Base-by-base conservation (phyloP, 768 basidiomycete species). In the Cyclocybe cylindracea region DNA sequence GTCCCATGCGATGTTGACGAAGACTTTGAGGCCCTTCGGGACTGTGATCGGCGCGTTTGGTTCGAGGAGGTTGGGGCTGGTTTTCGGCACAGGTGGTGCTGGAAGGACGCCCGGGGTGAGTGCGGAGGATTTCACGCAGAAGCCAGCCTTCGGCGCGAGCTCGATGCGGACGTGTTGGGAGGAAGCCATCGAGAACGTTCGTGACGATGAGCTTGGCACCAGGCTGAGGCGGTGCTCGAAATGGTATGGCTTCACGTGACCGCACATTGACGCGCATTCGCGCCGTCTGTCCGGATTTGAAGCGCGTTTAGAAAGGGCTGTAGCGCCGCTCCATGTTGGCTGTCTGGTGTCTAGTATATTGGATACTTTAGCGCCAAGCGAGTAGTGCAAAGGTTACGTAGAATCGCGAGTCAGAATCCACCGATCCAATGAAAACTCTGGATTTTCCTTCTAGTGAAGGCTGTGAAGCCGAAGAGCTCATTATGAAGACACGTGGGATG, bases 1-100 rank as follows among this genome's bases (percentile, higher is more conserved):
- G 50, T 88, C 87, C 79, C 83, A 91, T 13, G 84, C 81, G 10
- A 92, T 70, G 60, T 92, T 92, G 31, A 90, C 69, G 64, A 92
- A 92, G 33, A 90, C 66, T 67, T 92, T 91, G 53, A 69, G 65
- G 19, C 77, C 79, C 34, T 73, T 66, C 9, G 78, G 71, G 14
- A 86, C 68, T 9, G 66, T 56, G 18, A 72, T 61, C 6, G 68
- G 61, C 2, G 49, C 50, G 29, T 55, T 29, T 42, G 67, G 71
- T 40, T 71, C 67, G 13, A 67, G 64, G 19, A 65, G 47, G 53
- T 66, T 63, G 33, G 56, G 24, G 38, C 45, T 50, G 6, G 51
- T 53, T 10, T 49, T 44, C 16, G 53, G 34, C 31, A 44, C 29
- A 24, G 59, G 47, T 10, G 56, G 32, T 7, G 66, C 63, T 14